Evolutionary conservation across 306 rosid species (phyloP), one percentile per base, ranked within the genome.

Genomic region (Parietaria judaica): DNA sequence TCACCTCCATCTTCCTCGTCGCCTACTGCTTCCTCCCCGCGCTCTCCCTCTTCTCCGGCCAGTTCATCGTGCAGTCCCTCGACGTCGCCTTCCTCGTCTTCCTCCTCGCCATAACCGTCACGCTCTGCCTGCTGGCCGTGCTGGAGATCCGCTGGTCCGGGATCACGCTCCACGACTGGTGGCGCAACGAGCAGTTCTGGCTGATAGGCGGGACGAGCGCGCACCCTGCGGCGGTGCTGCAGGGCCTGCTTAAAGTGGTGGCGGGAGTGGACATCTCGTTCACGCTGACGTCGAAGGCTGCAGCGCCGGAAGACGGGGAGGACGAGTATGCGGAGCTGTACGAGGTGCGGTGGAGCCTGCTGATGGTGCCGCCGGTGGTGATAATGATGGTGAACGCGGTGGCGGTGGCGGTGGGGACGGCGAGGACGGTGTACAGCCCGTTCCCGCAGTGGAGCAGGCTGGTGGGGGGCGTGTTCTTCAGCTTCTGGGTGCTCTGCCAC

Each of bases 181-280:
- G 96, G 96, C 65, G 96, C 61, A 88, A 88, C 31, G 96, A 88
- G 31, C 96, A 88, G 59, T 88, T 88, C 67, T 88, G 96, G 96
- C 57, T 88, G 17, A 88, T 88, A 4, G 96, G 96, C 0, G 96
- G 96, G 51, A 88, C 96, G 3, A 88, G 96, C 66, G 90, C 96
- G 3, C 96, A 88, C 54, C 88, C 94, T 13, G 88, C 88, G 17
- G 96, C 96, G 48, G 94, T 88, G 54, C 58, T 88, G 7, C 96
- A 85, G 76, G 96, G 96, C 4, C 56, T 88, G 52, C 58, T 88
- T 71, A 88, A 88, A 75, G 96, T 88, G 47, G 78, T 88, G 46
- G 94, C 96, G 13, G 94, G 94, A 73, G 94, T 88, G 13, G 94
- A 88, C 59, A 85, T 88, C 65, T 85, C 94, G 53, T 88, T 88